These are phyloP conservation scores for Mycena alexandri DNA, from an alignment of 768 basidiomycete genomes.

Conservation along the genomic window DNA sequence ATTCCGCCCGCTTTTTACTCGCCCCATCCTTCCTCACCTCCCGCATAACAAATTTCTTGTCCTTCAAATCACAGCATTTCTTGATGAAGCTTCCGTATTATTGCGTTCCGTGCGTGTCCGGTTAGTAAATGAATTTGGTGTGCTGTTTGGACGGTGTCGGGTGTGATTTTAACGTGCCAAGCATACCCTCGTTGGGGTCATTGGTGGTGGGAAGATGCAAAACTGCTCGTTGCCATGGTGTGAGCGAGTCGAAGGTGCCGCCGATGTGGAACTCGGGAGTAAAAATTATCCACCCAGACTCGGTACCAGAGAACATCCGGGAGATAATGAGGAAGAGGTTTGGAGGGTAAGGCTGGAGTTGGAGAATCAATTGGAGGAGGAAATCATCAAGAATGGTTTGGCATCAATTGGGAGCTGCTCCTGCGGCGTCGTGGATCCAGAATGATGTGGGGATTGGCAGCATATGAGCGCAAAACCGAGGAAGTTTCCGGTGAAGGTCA, in stretches of 20 bases:
- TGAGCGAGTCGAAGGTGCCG: conserved; percentile 32
- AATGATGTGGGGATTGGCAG: background rate
- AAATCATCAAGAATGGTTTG: background rate
- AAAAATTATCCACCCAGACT: too few relatives aligned
- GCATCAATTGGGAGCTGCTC: conserved; percentile 7
- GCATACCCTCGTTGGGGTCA: conserved; percentile 39
- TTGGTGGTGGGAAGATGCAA: conserved; percentile 40
- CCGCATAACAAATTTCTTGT: background rate
- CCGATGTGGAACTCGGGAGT: too few relatives aligned
- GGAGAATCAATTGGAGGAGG: background rate
- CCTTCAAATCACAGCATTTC: background rate
- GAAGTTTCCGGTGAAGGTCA: conserved; percentile 2
- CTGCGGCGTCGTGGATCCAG: background rate
- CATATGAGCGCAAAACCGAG: background rate
- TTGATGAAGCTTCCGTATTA: conserved; percentile 13
- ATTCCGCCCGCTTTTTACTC: background rate
- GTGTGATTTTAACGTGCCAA: too few relatives aligned
- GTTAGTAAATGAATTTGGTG: background rate
- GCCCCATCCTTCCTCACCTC: background rate
- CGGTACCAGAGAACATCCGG: conserved; percentile 3
- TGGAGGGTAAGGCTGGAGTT: background rate
- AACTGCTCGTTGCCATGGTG: conserved; percentile 30
- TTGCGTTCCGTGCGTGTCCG: background rate
- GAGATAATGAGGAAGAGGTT: background rate
- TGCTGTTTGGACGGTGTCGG: background rate